Conservation (phyloP, 805 yeast species). For the Kluyveromyces wickerhamii region DNA sequence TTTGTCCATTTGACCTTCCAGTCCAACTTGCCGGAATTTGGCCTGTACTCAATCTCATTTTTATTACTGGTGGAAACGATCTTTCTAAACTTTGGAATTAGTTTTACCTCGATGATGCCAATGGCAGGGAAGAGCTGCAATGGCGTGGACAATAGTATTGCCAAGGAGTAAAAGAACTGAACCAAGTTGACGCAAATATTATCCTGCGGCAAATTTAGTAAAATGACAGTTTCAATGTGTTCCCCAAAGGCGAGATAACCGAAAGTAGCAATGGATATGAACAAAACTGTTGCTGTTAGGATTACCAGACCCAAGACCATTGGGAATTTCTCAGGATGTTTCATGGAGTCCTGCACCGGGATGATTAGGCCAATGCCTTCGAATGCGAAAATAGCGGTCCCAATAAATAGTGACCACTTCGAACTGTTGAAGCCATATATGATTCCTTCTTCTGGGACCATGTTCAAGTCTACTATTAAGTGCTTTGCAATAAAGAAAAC, state of each 20-base stretch:
- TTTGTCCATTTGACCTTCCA: constrained; percentile 55
- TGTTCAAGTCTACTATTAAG: constrained; percentile 19
- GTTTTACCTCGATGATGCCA: constrained; percentile 56
- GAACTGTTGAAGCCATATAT: constrained; percentile 43
- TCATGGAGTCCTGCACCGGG: constrained; percentile 79
- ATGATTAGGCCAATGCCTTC: constrained; percentile 80
- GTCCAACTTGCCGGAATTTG: constrained; percentile 49
- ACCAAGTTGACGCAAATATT: constrained; percentile 53
- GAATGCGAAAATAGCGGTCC: constrained; percentile 82
- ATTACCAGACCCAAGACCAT: constrained; percentile 54
- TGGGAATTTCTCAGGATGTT: constrained; percentile 65
- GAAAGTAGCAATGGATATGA: constrained; percentile 55
- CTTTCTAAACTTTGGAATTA: constrained; percentile 37
- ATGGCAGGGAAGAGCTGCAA: constrained; percentile 74
- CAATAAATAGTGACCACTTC: constrained; percentile 65
- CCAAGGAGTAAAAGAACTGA: constrained; percentile 65
- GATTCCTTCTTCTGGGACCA: constrained; percentile 47
- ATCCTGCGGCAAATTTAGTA: constrained; percentile 63
- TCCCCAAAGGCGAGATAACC: constrained; percentile 69
- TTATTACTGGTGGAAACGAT: constrained; percentile 13
- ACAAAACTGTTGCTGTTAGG: constrained; percentile 50
- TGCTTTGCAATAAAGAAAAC: constrained; percentile 42
- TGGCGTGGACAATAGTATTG: constrained; percentile 74
- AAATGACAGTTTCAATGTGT: constrained; percentile 55
- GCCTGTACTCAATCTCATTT: constrained; percentile 14